A percentile compares a stretch with the other conserved stretches of the same genome.
These are phyloP conservation scores for Saksenaea vasiformis DNA, from an alignment of 371 early-diverging fungal species.

Conservation along the genomic window DNA sequence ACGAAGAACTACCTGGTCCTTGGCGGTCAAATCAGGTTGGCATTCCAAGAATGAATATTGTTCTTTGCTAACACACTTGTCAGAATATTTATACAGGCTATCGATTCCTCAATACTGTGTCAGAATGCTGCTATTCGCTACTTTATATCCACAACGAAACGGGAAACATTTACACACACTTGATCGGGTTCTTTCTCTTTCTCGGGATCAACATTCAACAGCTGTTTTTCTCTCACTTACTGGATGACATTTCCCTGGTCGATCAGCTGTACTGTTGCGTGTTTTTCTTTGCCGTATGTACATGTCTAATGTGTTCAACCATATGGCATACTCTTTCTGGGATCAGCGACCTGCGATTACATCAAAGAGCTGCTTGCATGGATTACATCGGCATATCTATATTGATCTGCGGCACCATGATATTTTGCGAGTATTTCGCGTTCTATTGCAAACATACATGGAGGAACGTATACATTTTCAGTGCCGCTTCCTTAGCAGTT, in stretches of 20 bases:
- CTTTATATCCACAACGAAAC: slow-evolving; percentile 84
- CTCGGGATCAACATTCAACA: slow-evolving; percentile 51
- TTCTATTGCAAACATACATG: slow-evolving; percentile 73
- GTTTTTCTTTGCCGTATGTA: slow-evolving; percentile 67
- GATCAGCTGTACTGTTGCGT: slow-evolving; percentile 58
- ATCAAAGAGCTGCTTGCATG: slow-evolving; percentile 59
- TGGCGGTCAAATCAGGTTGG: slow-evolving; percentile 51
- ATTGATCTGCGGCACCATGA: slow-evolving; percentile 66
- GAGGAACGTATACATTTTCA: slow-evolving; percentile 64
- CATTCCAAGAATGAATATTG: background rate
- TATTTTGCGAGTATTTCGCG: slow-evolving; percentile 66
- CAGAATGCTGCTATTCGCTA: slow-evolving; percentile 66
- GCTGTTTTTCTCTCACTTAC: slow-evolving; percentile 44
- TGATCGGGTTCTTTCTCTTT: slow-evolving; percentile 67
- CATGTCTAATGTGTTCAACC: slow-evolving; percentile 75
- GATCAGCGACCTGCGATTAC: slow-evolving; percentile 65
- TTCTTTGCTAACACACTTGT: background rate
- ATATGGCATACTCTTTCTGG: slow-evolving; percentile 74
- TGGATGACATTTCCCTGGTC: slow-evolving; percentile 47
- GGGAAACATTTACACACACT: slow-evolving; percentile 83
- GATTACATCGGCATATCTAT: slow-evolving; percentile 86
- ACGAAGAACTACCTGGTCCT: slow-evolving; percentile 48
- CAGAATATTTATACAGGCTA: slow-evolving; percentile 72
- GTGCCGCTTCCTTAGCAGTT: slow-evolving; percentile 48
- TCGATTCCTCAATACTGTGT: slow-evolving; percentile 66